Evolutionary conservation across 306 rosid species (phyloP), one percentile per base, ranked within the genome.

Genomic region (Sophora flavescens): DNA sequence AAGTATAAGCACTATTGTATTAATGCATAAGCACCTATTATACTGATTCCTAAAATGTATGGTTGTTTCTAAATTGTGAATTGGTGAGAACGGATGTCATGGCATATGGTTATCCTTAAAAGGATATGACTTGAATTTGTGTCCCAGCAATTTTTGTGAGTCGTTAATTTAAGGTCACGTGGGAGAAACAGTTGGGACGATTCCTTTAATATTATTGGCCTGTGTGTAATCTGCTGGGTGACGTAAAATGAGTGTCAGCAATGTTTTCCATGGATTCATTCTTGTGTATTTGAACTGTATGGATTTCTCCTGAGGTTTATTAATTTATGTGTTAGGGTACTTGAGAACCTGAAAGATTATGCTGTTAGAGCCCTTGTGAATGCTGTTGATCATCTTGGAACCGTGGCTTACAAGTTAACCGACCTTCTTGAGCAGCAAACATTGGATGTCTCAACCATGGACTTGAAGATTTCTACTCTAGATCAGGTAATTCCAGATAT

Each of bases 311-410:
- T 58, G 50, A 70, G 48, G 33, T 74, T 60, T 73, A 52, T 33
- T 71, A 18, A 13, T 69, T 50, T 70, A 41, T 86, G 64, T 16
- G 32, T 56, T 76, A 95, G 97, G 91, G 93, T 92, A 14, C 86
- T 92, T 82, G 97, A 95, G 17, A 90, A 95, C 86, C 82, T 95
- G 75, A 95, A 92, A 84, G 97, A 92, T 85, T 95, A 95, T 87
- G 97, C 96, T 66, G 90, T 88, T 17, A 90, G 93, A 32, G 97
- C 98, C 74, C 92, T 92, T 63, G 93, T 95, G 30, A 95, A 95
- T 78, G 96, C 96, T 14, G 97, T 94, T 54, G 98, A 92, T 89
- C 97, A 94, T 87, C 96, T 94, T 68, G 98, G 98, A 80, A 94
- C 98, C 4, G 98, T 94, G n/a, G 95, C 97, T 53, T 92, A 82